Evolutionary conservation across 805 yeast genomes (phyloP).

Genomic region (Candida sakaeoensis): DNA sequence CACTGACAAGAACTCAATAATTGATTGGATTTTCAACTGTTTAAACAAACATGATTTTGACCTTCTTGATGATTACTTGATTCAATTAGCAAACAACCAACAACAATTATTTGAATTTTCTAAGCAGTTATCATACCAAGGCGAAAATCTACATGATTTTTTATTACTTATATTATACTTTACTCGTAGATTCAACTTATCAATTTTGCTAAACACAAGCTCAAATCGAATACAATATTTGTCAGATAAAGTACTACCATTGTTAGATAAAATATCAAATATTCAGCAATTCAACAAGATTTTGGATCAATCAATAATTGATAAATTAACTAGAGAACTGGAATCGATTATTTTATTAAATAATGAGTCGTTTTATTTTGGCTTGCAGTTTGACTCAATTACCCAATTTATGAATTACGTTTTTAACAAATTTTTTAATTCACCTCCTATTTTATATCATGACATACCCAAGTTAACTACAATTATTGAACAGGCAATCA

Average conservation of each 20-base stretch:
- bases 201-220: too few species aligned
- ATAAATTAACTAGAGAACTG: constrained; percentile 19
- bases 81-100: constrained; percentile 1
- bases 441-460: constrained; percentile 12
- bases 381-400: constrained; percentile 11
- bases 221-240: constrained; percentile 22
- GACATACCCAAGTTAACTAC: constrained; percentile 20
- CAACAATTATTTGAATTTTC: constrained; percentile 1
- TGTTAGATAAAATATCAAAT: constrained; percentile 18
- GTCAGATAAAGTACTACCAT: constrained; percentile 23
- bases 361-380: constrained; percentile 7
- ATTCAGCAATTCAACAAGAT: constrained; percentile 9
- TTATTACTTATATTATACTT: constrained; percentile 19
- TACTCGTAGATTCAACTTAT: constrained; percentile 17
- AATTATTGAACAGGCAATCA: constrained; percentile 19
- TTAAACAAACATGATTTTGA: constrained; percentile 15
- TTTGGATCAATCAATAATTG: constrained; percentile 14
- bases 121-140: constrained; percentile 4
- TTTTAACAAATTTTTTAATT: constrained; percentile 13
- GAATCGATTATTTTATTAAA: constrained; percentile 23
- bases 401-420: constrained; percentile 10
- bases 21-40: constrained; percentile 16
- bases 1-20: constrained; percentile 7
- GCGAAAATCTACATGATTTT: constrained; percentile 3
- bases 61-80: constrained; percentile 14